Conservation (phyloP, 169 alveolate species). For the Cyclospora cayetanensis region DNA sequence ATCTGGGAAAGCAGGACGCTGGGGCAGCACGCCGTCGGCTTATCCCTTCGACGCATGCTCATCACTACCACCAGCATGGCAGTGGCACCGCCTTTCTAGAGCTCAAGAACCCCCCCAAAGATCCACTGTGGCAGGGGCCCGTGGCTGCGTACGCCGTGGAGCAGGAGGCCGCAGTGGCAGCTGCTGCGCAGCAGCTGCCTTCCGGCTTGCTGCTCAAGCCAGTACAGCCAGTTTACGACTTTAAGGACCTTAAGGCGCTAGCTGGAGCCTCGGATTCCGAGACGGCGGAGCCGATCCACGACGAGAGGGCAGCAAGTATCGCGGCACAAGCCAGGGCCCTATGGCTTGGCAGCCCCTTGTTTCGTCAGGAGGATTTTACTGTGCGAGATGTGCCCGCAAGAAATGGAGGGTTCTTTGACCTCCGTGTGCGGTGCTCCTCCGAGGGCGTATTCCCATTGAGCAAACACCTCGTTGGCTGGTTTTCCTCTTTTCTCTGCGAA, state of each 20-base stretch:
- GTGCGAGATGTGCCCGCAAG: slow-evolving; percentile 51
- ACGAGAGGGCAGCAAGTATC: background rate
- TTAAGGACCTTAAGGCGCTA: slow-evolving; percentile 15
- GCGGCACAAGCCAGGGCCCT: background rate
- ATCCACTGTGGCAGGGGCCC: background rate
- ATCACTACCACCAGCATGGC: background rate
- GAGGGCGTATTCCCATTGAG: slow-evolving; percentile 3
- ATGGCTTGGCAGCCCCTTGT: slow-evolving; percentile 41
- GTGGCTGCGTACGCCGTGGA: background rate
- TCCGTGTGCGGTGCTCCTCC: background rate
- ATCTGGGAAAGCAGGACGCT: too few relatives aligned
- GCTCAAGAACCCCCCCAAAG: background rate
- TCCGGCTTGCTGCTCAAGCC: slow-evolving; percentile 1
- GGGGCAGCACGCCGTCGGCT: too few relatives aligned
- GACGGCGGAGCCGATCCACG: background rate
- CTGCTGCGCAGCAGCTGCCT: background rate
- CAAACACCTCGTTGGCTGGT: slow-evolving; percentile 12
- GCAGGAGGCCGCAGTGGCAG: background rate
- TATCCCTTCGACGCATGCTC: background rate
- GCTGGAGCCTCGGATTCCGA: background rate
- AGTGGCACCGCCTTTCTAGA: background rate
- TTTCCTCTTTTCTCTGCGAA: slow-evolving; percentile 27
- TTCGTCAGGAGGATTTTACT: background rate
- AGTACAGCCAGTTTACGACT: background rate
- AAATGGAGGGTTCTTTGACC: slow-evolving; percentile 8